Evolutionary conservation across 192 early-diverging fungal genomes (phyloP).

Genomic region (Funneliformis mosseae): DNA sequence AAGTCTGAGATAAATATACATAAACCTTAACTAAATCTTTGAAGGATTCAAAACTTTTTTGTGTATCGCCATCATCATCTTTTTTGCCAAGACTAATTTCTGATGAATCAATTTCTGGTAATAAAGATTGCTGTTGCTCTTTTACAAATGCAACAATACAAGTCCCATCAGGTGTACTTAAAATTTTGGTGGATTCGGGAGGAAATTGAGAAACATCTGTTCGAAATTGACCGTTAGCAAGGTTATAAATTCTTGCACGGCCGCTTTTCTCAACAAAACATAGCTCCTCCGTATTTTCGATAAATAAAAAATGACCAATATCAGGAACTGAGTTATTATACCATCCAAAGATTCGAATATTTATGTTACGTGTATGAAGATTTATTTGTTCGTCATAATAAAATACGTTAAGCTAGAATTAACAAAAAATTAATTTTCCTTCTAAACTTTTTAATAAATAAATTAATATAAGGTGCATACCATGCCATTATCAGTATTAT

Average conservation of each 20-base stretch:
- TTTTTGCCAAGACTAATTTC: not conserved
- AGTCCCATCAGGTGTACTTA: slow-evolving; percentile 15
- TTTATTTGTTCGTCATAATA: not conserved
- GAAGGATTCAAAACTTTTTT: not conserved
- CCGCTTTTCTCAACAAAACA: slow-evolving; percentile 25
- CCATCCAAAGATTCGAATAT: slow-evolving; percentile 1
- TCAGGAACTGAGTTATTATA: not conserved
- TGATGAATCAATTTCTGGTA: too few species aligned
- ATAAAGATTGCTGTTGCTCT: not conserved
- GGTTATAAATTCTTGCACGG: not conserved
- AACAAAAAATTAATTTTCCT: not conserved
- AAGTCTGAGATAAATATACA: too few species aligned
- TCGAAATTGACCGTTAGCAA: not conserved
- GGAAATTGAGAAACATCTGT: slow-evolving; percentile 19
- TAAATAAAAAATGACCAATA: slow-evolving; percentile 8
- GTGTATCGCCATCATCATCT: too few species aligned
- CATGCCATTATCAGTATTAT: not conserved
- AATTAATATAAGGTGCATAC: not conserved
- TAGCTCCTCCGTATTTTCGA: slow-evolving; percentile 13
- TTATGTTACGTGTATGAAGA: not conserved
- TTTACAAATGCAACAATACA: slow-evolving; percentile 27
- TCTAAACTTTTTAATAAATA: not conserved
- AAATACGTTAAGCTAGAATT: slow-evolving; percentile 4
- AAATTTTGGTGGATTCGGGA: not conserved
- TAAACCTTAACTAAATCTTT: too few species aligned